Conservation (phyloP, 805 yeast genomes). For the Saccharomycopsis vini region DNA sequence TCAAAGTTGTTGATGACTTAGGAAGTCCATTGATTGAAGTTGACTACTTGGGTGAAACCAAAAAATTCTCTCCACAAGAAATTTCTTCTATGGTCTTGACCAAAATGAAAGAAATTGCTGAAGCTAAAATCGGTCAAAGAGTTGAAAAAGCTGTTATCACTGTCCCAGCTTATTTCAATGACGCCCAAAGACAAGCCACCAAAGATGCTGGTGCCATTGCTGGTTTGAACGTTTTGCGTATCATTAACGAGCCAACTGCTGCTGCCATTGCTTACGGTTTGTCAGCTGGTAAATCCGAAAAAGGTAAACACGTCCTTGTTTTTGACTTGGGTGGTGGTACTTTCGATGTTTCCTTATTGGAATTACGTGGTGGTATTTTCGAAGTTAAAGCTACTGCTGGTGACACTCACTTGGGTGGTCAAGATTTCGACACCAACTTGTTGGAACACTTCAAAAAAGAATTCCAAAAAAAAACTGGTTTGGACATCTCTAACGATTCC, state of each 20-base stretch:
- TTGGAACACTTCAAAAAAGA: slow-evolving; percentile 88
- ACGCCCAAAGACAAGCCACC: slow-evolving; percentile 75
- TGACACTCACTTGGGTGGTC: slow-evolving; percentile 99
- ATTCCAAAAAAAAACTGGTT: slow-evolving; percentile 91
- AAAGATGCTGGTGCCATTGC: slow-evolving; percentile 77
- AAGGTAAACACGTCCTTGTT: slow-evolving; percentile 82
- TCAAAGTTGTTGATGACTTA: slow-evolving; percentile 55
- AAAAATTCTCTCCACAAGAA: slow-evolving; percentile 67
- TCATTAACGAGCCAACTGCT: slow-evolving; percentile 82
- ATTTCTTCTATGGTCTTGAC: slow-evolving; percentile 69
- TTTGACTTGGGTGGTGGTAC: slow-evolving; percentile 99
- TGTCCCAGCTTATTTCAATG: slow-evolving; percentile 76
- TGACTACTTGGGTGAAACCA: slow-evolving; percentile 59
- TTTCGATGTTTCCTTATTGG: slow-evolving; percentile 89
- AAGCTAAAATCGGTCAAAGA: slow-evolving; percentile 61
- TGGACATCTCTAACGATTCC: slow-evolving; percentile 81
- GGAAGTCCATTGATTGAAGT: slow-evolving; percentile 65
- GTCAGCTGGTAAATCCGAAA: slow-evolving; percentile 76
- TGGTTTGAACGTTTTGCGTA: slow-evolving; percentile 69
- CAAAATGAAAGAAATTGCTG: slow-evolving; percentile 78
- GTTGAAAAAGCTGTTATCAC: slow-evolving; percentile 72
- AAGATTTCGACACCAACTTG: slow-evolving; percentile 95
- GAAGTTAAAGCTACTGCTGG: slow-evolving; percentile 98
- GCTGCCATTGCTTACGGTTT: slow-evolving; percentile 99
- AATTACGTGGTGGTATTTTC: slow-evolving; percentile 93